Conservation (phyloP, 805 yeast genomes). For the Phaffomyces thermotolerans region DNA sequence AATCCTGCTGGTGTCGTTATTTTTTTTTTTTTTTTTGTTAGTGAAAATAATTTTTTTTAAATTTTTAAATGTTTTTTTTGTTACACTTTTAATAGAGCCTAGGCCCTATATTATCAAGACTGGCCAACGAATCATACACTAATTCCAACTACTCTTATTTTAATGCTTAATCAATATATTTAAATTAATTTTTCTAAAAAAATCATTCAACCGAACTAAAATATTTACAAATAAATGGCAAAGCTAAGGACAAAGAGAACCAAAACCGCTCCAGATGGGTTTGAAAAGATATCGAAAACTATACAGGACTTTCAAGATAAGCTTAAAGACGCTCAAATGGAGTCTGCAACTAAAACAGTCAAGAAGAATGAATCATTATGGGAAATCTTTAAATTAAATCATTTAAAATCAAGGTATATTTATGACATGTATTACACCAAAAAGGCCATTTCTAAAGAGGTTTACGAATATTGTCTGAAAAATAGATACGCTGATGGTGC, state of each 20-base stretch:
- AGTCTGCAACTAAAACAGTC: conserved; percentile 32
- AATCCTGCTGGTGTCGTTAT: conserved; percentile 39
- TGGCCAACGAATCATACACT: too few species aligned
- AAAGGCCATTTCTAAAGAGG: conserved; percentile 54
- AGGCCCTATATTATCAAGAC: too few species aligned
- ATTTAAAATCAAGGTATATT: conserved; percentile 69
- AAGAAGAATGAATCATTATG: conserved; percentile 53
- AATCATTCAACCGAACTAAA: too few species aligned
- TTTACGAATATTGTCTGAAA: conserved; percentile 68
- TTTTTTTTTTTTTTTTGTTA: conserved; percentile 19
- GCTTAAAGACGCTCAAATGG: conserved; percentile 45
- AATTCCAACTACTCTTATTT: too few species aligned
- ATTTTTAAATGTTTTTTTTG: too few species aligned
- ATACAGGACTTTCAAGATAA: conserved; percentile 49
- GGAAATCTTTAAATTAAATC: conserved; percentile 65
- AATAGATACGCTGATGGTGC: conserved; percentile 61
- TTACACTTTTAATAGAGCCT: too few species aligned
- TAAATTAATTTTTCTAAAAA: neutral
- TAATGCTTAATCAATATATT: neutral
- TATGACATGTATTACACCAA: conserved; percentile 68
- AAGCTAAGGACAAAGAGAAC: conserved; percentile 34
- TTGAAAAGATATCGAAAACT: conserved; percentile 59
- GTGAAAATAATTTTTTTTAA: too few species aligned
- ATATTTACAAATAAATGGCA: conserved; percentile 32
- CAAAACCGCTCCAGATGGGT: conserved; percentile 67